Evolutionary conservation across 2,329 filamentous ascomycete genomes (phyloP).

Genomic region (Trichoderma sp.): DNA sequence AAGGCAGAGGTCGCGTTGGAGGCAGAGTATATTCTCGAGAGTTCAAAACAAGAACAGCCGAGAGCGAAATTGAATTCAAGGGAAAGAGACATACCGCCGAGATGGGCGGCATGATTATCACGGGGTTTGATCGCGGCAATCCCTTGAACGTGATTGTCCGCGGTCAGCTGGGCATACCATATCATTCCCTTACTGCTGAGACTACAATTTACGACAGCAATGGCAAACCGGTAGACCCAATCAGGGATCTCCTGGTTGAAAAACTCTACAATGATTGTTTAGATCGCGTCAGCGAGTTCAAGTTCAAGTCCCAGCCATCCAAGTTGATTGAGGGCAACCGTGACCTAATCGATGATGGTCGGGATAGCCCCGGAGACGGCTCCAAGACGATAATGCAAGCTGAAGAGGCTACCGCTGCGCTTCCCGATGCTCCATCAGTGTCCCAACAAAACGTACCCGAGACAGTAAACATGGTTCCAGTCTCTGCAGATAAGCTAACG

Average conservation of each 20-base stretch:
- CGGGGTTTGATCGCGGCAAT: constrained; percentile 93
- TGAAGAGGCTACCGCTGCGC: constrained; percentile 66
- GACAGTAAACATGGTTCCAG: constrained; percentile 57
- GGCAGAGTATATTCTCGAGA: constrained; percentile 87
- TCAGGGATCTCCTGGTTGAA: constrained; percentile 79
- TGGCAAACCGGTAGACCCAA: constrained; percentile 72
- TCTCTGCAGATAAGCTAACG: constrained; percentile 66
- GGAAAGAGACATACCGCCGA: constrained; percentile 76
- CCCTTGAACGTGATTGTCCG: constrained; percentile 88
- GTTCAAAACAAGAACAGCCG: constrained; percentile 57
- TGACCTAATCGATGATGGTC: constrained; percentile 76
- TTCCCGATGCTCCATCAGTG: constrained; percentile 54
- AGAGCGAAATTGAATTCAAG: constrained; percentile 51
- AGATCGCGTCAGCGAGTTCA: constrained; percentile 86
- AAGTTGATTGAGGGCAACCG: constrained; percentile 79
- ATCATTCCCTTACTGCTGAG: constrained; percentile 74
- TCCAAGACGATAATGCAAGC: constrained; percentile 67
- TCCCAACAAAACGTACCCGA: constrained; percentile 53
- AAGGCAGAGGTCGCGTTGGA: constrained; percentile 83
- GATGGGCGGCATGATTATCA: constrained; percentile 98
- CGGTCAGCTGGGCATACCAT: constrained; percentile 82
- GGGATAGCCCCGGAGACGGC: constrained; percentile 70
- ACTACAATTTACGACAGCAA: constrained; percentile 88
- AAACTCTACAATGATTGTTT: constrained; percentile 93
- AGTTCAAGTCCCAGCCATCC: constrained; percentile 69